Evolutionary conservation across 2,329 filamentous ascomycete species (phyloP).

Genomic region (Sphaerostilbella broomeana): DNA sequence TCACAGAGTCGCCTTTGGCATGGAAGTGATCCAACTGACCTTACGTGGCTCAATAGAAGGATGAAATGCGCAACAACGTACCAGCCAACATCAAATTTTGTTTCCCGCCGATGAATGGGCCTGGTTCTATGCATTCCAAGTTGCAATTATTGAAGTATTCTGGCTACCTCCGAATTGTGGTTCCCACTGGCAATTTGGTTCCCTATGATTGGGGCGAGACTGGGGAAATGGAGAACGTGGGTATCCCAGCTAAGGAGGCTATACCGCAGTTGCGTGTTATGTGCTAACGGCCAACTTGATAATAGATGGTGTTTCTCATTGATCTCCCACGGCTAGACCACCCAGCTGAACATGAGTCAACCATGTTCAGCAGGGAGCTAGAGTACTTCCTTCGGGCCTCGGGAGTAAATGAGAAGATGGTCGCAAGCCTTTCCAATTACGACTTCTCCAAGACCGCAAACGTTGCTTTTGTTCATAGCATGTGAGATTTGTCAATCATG

Average conservation of each 20-base stretch:
- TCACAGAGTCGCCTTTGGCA: not conserved
- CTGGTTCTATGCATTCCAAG: constrained; percentile 87
- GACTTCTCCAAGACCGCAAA: constrained; percentile 69
- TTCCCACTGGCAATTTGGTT: constrained; percentile 83
- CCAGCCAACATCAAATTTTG: constrained; percentile 59
- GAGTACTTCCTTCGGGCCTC: constrained; percentile 62
- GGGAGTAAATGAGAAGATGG: constrained; percentile 56
- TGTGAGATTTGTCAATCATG: constrained; percentile 47
- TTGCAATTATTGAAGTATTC: constrained; percentile 81
- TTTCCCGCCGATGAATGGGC: constrained; percentile 73
- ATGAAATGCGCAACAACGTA: constrained; percentile 41
- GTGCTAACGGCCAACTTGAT: constrained; percentile 20
- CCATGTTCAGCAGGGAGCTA: constrained; percentile 62
- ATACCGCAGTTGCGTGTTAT: constrained; percentile 8
- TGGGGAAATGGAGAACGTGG: constrained; percentile 77
- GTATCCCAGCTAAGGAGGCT: constrained; percentile 20
- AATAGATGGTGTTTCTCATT: constrained; percentile 76
- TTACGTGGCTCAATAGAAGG: constrained; percentile 30
- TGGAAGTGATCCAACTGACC: too few species aligned
- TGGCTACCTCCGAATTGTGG: constrained; percentile 66
- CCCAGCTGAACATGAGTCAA: constrained; percentile 26
- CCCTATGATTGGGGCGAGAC: constrained; percentile 85
- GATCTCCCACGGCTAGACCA: constrained; percentile 65
- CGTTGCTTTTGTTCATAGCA: constrained; percentile 78
- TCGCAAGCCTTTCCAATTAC: constrained; percentile 66